A percentile compares a stretch with the other conserved stretches of the same genome.
These are phyloP conservation scores for Chrysosporium keratinophilum DNA, from an alignment of 2,329 filamentous ascomycete species.

Conservation along the genomic window DNA sequence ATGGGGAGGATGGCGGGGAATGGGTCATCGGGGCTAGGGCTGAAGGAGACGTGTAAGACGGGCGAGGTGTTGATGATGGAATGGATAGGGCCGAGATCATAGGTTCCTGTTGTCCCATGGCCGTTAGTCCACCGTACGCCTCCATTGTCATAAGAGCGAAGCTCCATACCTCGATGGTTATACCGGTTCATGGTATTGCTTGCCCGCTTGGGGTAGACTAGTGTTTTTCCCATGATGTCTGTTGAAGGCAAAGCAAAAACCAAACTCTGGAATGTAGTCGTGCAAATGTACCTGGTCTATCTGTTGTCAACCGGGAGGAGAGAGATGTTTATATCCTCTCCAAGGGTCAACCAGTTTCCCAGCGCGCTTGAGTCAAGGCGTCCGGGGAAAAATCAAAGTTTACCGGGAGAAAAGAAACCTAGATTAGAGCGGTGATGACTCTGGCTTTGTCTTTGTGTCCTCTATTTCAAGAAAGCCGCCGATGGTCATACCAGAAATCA, in stretches of 20 bases:
- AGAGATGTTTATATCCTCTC: neutral
- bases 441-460: too few species aligned
- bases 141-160: neutral
- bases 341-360: neutral
- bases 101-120: constrained; percentile 45
- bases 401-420: too few species aligned
- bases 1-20: constrained; percentile 74
- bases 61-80: constrained; percentile 61
- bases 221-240: constrained; percentile 32
- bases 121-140: constrained; percentile 13
- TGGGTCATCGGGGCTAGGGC: constrained; percentile 47
- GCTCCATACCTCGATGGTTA: constrained; percentile 48
- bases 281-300: too few species aligned
- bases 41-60: constrained; percentile 73
- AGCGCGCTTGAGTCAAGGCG: neutral
- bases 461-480: too few species aligned
- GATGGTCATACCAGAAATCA: too few species aligned
- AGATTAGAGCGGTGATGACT: too few species aligned
- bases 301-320: neutral
- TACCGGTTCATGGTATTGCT: constrained; percentile 59
- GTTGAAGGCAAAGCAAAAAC: neutral
- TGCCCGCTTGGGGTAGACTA: constrained; percentile 52
- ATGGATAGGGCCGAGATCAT: constrained; percentile 64
- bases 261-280: neutral
- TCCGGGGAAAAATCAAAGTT: too few species aligned